phyloP scores from a whole-genome alignment of 176 grass and related monocot genomes.

The Coix lacrymajobi region DNA sequence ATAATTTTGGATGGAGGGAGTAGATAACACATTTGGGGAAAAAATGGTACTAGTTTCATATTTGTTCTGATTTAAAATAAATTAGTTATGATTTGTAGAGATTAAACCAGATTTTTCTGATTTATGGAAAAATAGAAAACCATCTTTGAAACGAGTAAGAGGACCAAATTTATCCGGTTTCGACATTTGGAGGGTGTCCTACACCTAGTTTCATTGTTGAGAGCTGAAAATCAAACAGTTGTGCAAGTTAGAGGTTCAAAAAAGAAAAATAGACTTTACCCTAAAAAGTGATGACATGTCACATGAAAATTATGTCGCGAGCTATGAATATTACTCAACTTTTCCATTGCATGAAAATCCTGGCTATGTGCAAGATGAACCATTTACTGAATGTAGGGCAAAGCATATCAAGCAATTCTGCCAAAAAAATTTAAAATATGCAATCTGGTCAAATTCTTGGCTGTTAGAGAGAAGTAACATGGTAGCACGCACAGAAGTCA shows the following conservation, averaged over 20 bases:
- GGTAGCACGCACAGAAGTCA: neutral
- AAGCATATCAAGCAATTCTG: neutral
- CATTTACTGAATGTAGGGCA: neutral
- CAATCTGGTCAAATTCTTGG: neutral
- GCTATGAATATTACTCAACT: neutral
- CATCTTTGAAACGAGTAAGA: neutral
- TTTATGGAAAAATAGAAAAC: neutral
- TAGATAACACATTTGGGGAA: too few relatives aligned
- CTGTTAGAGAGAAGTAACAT: neutral
- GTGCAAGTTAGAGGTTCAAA: neutral
- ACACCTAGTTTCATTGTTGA: neutral
- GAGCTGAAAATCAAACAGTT: neutral
- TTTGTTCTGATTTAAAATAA: neutral
- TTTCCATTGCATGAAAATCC: neutral
- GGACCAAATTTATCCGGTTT: neutral
- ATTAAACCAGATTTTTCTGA: neutral
- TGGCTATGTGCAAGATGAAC: neutral
- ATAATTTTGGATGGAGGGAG: too few relatives aligned
- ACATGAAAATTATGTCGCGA: neutral
- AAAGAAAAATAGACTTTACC: neutral
- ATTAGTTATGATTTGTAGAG: neutral
- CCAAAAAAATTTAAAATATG: neutral
- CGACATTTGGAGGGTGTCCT: neutral
- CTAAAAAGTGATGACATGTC: neutral
- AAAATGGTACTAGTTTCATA: too few relatives aligned